A percentile compares a stretch with the other conserved stretches of the same genome.
Conservation (phyloP, 306 rosid species). For the Fragaria iinumae region DNA sequence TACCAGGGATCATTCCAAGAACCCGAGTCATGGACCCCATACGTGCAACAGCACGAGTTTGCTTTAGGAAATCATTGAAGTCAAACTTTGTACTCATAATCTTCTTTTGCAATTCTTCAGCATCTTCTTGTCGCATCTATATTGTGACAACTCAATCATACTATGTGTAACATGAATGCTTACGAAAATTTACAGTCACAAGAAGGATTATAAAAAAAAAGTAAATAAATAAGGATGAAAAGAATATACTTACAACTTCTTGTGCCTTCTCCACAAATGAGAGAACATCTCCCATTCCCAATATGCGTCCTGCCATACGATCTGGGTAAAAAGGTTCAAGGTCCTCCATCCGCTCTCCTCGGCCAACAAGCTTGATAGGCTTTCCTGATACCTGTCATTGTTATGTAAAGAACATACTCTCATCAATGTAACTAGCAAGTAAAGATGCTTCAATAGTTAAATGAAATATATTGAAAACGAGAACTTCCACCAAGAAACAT, state of each 20-base stretch:
- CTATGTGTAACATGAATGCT: background rate
- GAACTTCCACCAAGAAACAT: background rate
- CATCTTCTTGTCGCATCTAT: slow-evolving; percentile 96
- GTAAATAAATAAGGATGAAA: background rate
- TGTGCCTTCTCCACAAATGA: slow-evolving; percentile 98
- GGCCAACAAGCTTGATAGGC: slow-evolving; percentile 97
- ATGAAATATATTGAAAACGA: background rate
- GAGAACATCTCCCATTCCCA: slow-evolving; percentile 99
- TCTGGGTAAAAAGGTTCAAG: slow-evolving; percentile 98
- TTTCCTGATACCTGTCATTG: slow-evolving; percentile 86
- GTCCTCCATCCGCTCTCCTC: slow-evolving; percentile 99
- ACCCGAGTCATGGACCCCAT: slow-evolving; percentile 99
- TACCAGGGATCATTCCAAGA: slow-evolving; percentile 99
- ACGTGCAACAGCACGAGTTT: slow-evolving; percentile 88
- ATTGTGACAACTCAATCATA: slow-evolving; percentile 21
- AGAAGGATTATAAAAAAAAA: background rate
- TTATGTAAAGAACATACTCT: slow-evolving; percentile 10
- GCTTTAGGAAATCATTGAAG: slow-evolving; percentile 95
- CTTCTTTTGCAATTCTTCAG: slow-evolving; percentile 95
- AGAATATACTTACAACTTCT: slow-evolving; percentile 72
- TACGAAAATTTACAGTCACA: background rate
- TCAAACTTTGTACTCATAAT: slow-evolving; percentile 96
- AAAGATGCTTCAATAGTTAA: background rate
- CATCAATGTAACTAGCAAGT: background rate
- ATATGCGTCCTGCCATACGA: slow-evolving; percentile 97